Conservation (phyloP, 345 rosid species). For the Salix udensis region DNA sequence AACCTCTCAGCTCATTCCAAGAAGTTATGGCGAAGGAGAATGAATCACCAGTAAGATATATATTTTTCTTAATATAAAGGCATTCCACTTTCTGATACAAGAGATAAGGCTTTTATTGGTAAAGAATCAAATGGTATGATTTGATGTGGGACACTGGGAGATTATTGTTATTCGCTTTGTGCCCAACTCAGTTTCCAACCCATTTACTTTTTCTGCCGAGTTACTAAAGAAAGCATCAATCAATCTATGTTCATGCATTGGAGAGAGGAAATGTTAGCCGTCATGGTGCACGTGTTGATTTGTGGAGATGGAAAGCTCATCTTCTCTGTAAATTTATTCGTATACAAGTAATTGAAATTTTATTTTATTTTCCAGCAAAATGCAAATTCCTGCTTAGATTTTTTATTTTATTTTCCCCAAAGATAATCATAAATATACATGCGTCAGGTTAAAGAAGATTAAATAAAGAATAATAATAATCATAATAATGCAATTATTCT, state of each 20-base stretch:
- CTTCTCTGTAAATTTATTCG: no score
- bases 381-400: neutral
- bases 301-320: neutral
- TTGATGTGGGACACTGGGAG: neutral
- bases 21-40: neutral
- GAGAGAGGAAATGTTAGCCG: neutral
- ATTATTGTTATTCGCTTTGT: neutral
- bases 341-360: no score
- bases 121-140: neutral
- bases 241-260: neutral
- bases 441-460: neutral
- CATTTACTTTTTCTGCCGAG: neutral
- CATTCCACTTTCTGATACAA: neutral
- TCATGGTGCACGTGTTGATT: neutral
- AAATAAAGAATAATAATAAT: neutral
- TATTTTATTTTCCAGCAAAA: no score
- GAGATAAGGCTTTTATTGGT: neutral
- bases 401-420: no score
- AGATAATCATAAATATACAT: no score
- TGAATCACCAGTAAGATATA: neutral
- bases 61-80: neutral
- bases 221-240: neutral
- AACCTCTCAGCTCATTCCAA: neutral
- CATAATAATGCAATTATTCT: neutral
- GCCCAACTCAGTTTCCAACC: neutral